phyloP scores from a whole-genome alignment of 2,329 filamentous ascomycete genomes.

The Amesomyces nigricolor region DNA sequence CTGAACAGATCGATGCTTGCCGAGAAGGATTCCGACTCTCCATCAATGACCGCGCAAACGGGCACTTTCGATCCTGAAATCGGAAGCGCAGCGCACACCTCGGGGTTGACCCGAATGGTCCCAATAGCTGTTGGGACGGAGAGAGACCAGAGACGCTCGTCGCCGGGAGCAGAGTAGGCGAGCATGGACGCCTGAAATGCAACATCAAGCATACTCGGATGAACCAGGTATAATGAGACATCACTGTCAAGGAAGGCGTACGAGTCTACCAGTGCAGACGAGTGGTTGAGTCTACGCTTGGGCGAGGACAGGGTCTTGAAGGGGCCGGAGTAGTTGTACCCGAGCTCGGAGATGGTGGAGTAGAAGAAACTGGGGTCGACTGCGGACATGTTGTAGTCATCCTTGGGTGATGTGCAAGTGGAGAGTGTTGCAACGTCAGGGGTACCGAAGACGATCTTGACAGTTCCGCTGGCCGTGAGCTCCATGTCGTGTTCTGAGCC shows the following conservation, averaged over 20 bases:
- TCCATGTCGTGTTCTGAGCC: no score
- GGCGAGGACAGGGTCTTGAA: conserved; percentile 9
- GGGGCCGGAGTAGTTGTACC: conserved; percentile 8
- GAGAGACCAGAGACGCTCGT: conserved; percentile 31
- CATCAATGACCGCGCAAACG: no score
- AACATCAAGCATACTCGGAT: conserved; percentile 33
- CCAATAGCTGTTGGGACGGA: conserved; percentile 30
- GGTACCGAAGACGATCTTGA: no score
- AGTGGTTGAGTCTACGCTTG: conserved; percentile 3
- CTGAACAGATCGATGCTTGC: no score
- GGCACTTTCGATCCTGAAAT: no score
- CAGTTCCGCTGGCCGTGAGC: no score
- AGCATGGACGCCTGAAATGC: conserved; percentile 34
- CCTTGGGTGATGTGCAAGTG: no score
- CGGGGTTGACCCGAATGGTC: conserved; percentile 12
- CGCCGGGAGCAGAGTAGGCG: conserved; percentile 30
- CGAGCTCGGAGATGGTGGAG: conserved; percentile 7
- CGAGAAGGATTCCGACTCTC: no score
- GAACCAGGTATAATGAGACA: conserved; percentile 26
- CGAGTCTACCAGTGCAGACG: background rate
- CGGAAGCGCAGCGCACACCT: background rate
- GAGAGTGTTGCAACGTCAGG: no score
- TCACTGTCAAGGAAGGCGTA: background rate
- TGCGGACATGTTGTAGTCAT: no score
- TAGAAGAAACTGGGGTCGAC: conserved; percentile 11